phyloP scores from a whole-genome alignment of 257 asterid genomes.

The Ligustrum vulgare region DNA sequence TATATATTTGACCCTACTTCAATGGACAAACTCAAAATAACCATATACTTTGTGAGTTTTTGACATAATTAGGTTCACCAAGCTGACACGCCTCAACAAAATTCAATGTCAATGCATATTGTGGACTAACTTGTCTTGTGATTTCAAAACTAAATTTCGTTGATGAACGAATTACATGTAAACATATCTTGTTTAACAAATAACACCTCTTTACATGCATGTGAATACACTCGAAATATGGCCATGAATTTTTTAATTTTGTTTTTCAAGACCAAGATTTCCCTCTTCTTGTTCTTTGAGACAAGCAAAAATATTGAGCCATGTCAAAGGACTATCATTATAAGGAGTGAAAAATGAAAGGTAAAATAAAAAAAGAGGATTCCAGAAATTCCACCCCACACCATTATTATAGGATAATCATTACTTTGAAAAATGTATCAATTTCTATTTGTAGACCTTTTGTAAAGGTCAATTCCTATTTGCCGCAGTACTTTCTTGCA shows the following conservation, averaged over 20 bases:
- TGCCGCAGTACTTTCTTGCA: conserved; percentile 15
- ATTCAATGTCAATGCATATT: no score
- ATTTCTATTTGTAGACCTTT: conserved; percentile 22
- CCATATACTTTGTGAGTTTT: no score
- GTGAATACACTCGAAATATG: background rate
- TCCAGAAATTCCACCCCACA: conserved; percentile 20
- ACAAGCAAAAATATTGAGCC: conserved; percentile 11
- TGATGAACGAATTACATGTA: no score
- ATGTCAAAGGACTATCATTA: conserved; percentile 21
- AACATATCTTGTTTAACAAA: no score
- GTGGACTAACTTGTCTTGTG: no score
- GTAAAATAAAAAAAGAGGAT: conserved; percentile 1
- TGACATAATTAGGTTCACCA: no score
- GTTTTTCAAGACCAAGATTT: background rate
- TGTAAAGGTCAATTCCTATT: conserved; percentile 8
- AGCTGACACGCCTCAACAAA: no score
- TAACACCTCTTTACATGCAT: background rate
- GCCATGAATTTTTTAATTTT: background rate
- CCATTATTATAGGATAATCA: conserved; percentile 34
- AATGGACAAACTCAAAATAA: no score
- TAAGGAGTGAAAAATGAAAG: conserved; percentile 17
- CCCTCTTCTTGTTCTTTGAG: background rate
- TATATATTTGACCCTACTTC: no score
- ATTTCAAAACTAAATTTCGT: no score
- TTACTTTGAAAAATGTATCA: conserved; percentile 36